Evolutionary conservation across 495 filamentous ascomycete genomes (phyloP), one percentile per base, ranked within the genome.

Genomic region (Talaromyces adpressus): DNA sequence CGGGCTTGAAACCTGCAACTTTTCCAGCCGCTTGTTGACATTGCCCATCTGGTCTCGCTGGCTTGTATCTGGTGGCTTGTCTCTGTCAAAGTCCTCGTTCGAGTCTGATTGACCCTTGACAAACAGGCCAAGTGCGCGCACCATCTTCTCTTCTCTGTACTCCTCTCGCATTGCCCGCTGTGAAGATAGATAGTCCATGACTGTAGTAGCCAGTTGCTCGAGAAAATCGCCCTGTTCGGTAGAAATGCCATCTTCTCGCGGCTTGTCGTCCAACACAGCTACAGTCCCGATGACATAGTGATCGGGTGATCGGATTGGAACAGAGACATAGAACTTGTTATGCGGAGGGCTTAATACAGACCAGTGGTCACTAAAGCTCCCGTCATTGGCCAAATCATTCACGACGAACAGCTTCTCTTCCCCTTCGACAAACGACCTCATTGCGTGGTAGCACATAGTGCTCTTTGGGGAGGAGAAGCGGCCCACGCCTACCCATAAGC

Each of bases 181-280:
- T 16, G 76, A 76, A 61, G 87, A 79, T 61, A 89, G 72, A 62
- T 89, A 79, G 18, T 77, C 76, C 75, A 87, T 86, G 41, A 87
- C 72, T 41, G 36, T 41, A 41, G 36, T 14, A 4, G 36, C 36
- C 12, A 41, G 9, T 16, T 41, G 12, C 36, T 0, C 36, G 14
- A 41, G 12, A 16, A 41, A 14, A 14, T 41, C 36, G 36, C 36
- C 36, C 3, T 41, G 14, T 16, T 41, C 36, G 36, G 36, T 4
- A 41, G 36, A 41, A 41, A 41, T 41, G 36, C 36, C 36, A 41
- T 41, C 36, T 41, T 41, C 36, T 41, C 36, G 36, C 14, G 36
- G 14, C 36, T 41, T 41, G 36, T 41, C 36, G 12, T 41, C 36
- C 8, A 41, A 16, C 1, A 41, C 14, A 41, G 36, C 36, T 16